A percentile compares a stretch with the other conserved stretches of the same genome.
These are phyloP conservation scores for Saccharomycopsis olivae DNA, from an alignment of 805 yeast genomes.

Conservation along the genomic window DNA sequence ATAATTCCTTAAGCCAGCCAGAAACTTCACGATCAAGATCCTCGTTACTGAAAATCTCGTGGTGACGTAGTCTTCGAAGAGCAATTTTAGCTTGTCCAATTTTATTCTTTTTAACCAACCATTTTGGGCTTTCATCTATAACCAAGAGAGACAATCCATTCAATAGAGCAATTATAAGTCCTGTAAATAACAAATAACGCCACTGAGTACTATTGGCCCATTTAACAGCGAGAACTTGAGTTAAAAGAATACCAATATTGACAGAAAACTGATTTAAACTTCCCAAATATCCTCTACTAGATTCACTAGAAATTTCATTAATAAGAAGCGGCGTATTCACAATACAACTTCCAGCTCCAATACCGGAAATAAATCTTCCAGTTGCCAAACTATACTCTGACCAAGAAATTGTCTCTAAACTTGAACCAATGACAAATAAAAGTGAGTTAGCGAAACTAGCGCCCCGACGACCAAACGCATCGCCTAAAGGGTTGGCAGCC, in stretches of 20 bases:
- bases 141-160: constrained; percentile 35
- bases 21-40: constrained; percentile 22
- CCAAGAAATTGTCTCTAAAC: constrained; percentile 42
- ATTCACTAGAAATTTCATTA: constrained; percentile 67
- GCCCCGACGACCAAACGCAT: constrained; percentile 50
- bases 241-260: constrained; percentile 72
- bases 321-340: constrained; percentile 79
- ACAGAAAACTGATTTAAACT: constrained; percentile 83
- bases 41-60: constrained; percentile 18
- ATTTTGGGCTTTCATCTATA: constrained; percentile 73
- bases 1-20: constrained; percentile 19
- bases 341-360: constrained; percentile 80
- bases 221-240: constrained; percentile 62
- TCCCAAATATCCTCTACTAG: constrained; percentile 68
- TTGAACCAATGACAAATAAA: constrained; percentile 51
- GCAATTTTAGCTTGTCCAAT: constrained; percentile 32
- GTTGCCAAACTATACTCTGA: constrained; percentile 33
- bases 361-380: constrained; percentile 73
- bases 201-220: constrained; percentile 61
- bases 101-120: constrained; percentile 50
- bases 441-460: constrained; percentile 41
- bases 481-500: constrained; percentile 55
- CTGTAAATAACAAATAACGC: constrained; percentile 62
- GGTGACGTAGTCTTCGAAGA: constrained; percentile 26
- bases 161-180: constrained; percentile 40